Evolutionary conservation across 306 rosid species (phyloP).

Genomic region (Myrica gale): DNA sequence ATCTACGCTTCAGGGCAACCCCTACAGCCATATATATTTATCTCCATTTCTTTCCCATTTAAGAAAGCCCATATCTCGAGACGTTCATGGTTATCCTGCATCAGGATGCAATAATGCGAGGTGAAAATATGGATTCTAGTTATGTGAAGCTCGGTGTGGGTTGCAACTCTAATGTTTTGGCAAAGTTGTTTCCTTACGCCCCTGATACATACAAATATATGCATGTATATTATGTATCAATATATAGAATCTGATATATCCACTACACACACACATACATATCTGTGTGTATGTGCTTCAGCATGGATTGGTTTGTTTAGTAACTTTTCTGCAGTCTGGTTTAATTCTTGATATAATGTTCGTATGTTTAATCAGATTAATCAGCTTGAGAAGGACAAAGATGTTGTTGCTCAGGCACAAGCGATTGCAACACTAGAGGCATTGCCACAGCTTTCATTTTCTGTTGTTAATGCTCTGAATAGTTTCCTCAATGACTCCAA

Average conservation of each 20-base stretch:
- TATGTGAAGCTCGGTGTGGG: not conserved
- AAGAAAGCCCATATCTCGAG: not conserved
- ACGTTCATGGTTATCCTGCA: not conserved
- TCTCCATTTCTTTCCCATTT: not conserved
- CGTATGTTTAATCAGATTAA: slow-evolving; percentile 64
- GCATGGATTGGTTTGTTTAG: slow-evolving; percentile 1
- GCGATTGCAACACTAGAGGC: slow-evolving; percentile 80
- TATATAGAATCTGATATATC: no score
- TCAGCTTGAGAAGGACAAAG: slow-evolving; percentile 96
- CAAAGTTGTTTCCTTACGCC: not conserved
- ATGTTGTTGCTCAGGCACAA: slow-evolving; percentile 94
- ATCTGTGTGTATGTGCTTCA: not conserved
- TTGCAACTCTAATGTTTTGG: not conserved
- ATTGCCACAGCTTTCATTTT: slow-evolving; percentile 75
- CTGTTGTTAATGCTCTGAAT: slow-evolving; percentile 79
- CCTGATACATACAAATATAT: no score
- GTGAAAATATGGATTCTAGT: not conserved
- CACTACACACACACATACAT: not conserved
- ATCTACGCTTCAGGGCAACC: not conserved
- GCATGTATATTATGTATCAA: no score
- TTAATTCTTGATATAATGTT: not conserved
- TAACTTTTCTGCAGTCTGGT: not conserved
- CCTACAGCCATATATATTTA: not conserved
- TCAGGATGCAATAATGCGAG: not conserved
- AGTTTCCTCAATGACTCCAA: slow-evolving; percentile 85